Conservation (phyloP, 495 filamentous ascomycete species). For the Thermothielavioides terrestris region DNA sequence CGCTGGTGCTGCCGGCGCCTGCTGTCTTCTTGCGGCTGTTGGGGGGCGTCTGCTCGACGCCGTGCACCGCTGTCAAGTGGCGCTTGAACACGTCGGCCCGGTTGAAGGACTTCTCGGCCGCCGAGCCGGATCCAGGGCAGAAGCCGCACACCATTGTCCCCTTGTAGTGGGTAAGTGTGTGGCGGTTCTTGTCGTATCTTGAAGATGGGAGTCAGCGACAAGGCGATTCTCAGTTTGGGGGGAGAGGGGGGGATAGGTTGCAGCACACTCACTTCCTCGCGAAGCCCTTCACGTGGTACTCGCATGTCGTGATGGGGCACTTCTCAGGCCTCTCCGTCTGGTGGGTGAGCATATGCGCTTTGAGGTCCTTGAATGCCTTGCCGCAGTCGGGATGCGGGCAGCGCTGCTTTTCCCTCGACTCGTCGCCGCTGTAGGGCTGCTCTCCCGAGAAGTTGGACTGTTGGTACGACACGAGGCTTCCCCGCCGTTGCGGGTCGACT, state of each 20-base stretch:
- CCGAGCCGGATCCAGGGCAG: slow-evolving; percentile 86
- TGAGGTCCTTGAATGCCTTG: slow-evolving; percentile 82
- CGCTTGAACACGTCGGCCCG: slow-evolving; percentile 98
- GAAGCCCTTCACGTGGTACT: slow-evolving; percentile 94
- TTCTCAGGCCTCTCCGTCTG: slow-evolving; percentile 92
- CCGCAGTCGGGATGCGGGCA: slow-evolving; percentile 84
- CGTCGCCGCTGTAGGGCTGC: slow-evolving; percentile 50
- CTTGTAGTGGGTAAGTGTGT: slow-evolving; percentile 97
- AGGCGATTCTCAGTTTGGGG: background rate
- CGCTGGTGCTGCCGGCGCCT: slow-evolving; percentile 22
- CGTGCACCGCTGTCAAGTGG: slow-evolving; percentile 88
- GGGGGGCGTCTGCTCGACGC: slow-evolving; percentile 90
- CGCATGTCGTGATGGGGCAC: slow-evolving; percentile 89
- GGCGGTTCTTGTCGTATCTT: slow-evolving; percentile 89
- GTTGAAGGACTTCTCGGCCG: slow-evolving; percentile 97
- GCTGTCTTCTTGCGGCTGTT: slow-evolving; percentile 82
- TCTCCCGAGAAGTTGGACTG: slow-evolving; percentile 29
- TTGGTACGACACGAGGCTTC: slow-evolving; percentile 25
- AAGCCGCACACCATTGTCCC: slow-evolving; percentile 99
- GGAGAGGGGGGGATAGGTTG: background rate
- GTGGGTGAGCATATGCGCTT: slow-evolving; percentile 95
- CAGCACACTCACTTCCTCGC: slow-evolving; percentile 55
- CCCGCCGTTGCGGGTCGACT: slow-evolving; percentile 30
- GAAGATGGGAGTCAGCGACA: background rate
- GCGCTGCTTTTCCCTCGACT: slow-evolving; percentile 59